Evolutionary conservation across 2,329 filamentous ascomycete genomes (phyloP), one percentile per base, ranked within the genome.

Genomic region (Verticillium longisporum): DNA sequence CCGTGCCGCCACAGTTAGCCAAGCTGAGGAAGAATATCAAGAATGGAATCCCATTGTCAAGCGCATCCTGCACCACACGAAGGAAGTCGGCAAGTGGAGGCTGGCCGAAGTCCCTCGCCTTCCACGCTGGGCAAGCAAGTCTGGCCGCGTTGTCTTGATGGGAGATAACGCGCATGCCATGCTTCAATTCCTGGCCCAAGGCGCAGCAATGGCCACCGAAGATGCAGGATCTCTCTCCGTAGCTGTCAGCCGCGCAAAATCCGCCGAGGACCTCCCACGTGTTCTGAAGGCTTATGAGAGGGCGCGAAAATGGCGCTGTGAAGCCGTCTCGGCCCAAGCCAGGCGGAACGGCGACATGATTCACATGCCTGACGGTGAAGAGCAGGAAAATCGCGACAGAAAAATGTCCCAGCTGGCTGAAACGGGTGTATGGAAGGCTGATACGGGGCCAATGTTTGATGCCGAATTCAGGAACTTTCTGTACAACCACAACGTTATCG

Each of bases 91-190:
- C 10, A 57, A 57, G 56, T 57, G 56, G 56, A 21, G 36, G 13
- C 36, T 57, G 36, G 56, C 56, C 36, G 56, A 57, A 9, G 34
- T 57, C 2, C 56, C 56, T 9, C 34, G 34, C 1, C 56, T 57
- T 15, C 56, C 56, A 11, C 56, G 56, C 10, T 57, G 56, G 56
- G 31, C 18, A 2, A 41, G 56, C 56, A 36, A n/a, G 18, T 38
- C 34, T 37, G 56, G 56, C 3, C 26, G 18, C 4, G 56, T 57
- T 2, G 56, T 57, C 34, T 37, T 57, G 32, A 57, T 57, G 34
- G 56, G 56, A n/a, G 56, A 57, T 36, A 41, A 31, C 36, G 56
- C 56, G 56, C 56, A 57, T 26, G 56, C 56, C 14, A 57, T 57
- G 56, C 18, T 57, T 1, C 56, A 38, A 11, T 57, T 41, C 36